Percentiles rank a stretch among this genome's conserved stretches.
phyloP scores from a whole-genome alignment of 169 alveolate genomes.

The Plasmodium coatneyi region DNA sequence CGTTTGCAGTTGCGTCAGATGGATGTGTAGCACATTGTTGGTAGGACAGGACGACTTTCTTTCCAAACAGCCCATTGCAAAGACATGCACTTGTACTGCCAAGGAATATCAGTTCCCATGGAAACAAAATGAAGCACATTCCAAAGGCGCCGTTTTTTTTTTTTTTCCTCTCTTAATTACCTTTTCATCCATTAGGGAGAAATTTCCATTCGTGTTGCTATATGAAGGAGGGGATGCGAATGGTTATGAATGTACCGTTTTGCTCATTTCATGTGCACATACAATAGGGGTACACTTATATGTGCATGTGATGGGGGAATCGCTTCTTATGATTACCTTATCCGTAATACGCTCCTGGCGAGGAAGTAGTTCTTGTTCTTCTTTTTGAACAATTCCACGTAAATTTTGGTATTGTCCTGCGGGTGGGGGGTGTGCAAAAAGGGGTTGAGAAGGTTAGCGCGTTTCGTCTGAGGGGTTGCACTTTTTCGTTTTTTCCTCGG shows the following conservation, averaged over 20 bases:
- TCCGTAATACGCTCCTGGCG: conserved; percentile 53
- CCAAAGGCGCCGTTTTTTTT: neutral
- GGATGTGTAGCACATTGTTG: neutral
- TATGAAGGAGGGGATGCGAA: neutral
- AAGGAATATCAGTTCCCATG: neutral
- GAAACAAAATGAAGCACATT: neutral
- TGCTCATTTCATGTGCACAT: neutral
- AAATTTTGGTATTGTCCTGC: conserved; percentile 51
- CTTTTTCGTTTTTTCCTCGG: neutral
- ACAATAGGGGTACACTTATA: neutral
- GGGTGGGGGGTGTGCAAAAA: neutral
- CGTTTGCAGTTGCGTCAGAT: neutral
- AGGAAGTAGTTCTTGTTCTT: conserved; percentile 58
- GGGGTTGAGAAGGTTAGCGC: neutral
- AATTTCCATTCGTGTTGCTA: conserved; percentile 39
- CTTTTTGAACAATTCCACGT: conserved; percentile 54
- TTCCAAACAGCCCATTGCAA: neutral
- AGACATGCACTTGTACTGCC: neutral
- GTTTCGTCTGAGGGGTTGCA: neutral
- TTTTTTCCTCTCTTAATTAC: neutral
- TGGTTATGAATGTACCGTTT: neutral
- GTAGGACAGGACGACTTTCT: neutral
- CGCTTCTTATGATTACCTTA: conserved; percentile 9
- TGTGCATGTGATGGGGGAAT: neutral
- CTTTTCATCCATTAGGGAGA: conserved; percentile 50